Conservation (phyloP, 129 eudicot genomes). For the Silybum marianum region DNA sequence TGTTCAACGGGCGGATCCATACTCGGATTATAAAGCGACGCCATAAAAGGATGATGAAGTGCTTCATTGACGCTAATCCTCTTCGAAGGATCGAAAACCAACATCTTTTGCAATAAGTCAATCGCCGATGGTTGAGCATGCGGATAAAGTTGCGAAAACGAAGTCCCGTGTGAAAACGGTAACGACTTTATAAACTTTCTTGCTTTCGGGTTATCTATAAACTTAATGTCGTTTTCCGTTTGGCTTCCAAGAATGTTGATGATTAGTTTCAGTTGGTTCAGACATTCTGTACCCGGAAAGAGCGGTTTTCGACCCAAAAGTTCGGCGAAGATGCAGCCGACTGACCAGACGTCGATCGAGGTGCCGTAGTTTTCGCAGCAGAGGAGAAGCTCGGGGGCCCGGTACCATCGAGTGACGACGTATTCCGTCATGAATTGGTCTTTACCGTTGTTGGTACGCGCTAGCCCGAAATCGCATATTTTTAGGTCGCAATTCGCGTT, state of each 20-base stretch:
- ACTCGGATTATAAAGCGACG: slow-evolving; percentile 56
- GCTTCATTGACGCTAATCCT: slow-evolving; percentile 74
- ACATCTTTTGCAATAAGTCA: slow-evolving; percentile 64
- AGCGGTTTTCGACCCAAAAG: slow-evolving; percentile 71
- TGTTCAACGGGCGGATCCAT: slow-evolving; percentile 62
- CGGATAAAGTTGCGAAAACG: slow-evolving; percentile 58
- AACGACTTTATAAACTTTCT: slow-evolving; percentile 52
- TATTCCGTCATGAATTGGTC: slow-evolving; percentile 68
- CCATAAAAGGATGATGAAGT: slow-evolving; percentile 76
- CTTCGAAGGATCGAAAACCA: slow-evolving; percentile 73
- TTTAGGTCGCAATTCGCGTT: slow-evolving; percentile 68
- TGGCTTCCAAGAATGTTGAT: slow-evolving; percentile 67
- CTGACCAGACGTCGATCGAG: slow-evolving; percentile 77
- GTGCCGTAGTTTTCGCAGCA: slow-evolving; percentile 76
- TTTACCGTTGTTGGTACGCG: slow-evolving; percentile 53
- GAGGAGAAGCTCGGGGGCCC: slow-evolving; percentile 77
- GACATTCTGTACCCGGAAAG: slow-evolving; percentile 71
- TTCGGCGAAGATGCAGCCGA: slow-evolving; percentile 76
- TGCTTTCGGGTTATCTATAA: slow-evolving; percentile 68
- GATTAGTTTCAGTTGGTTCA: slow-evolving; percentile 67
- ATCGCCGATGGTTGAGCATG: slow-evolving; percentile 68
- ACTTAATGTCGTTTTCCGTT: slow-evolving; percentile 52
- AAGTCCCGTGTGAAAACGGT: slow-evolving; percentile 51
- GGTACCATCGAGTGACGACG: slow-evolving; percentile 63
- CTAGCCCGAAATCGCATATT: slow-evolving; percentile 66